A percentile compares a stretch with the other conserved stretches of the same genome.
Conservation (phyloP, 2,329 filamentous ascomycete species). For the Atkinsonella hypoxylon region DNA sequence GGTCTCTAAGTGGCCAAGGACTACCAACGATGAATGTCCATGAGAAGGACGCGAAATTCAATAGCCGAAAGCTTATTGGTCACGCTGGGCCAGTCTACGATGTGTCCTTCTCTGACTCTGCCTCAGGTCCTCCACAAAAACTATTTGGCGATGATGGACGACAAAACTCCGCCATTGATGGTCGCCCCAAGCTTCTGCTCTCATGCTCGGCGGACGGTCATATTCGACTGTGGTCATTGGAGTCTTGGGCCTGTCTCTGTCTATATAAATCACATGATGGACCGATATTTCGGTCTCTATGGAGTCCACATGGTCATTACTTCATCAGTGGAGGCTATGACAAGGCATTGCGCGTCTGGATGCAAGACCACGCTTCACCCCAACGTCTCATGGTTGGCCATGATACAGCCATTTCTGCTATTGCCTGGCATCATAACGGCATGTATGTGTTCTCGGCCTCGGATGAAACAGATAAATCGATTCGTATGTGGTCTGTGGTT, state of each 20-base stretch:
- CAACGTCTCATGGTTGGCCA: slow-evolving; percentile 84
- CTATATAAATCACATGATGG: slow-evolving; percentile 89
- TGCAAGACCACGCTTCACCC: slow-evolving; percentile 82
- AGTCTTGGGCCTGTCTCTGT: slow-evolving; percentile 84
- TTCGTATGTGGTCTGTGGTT: slow-evolving; percentile 93
- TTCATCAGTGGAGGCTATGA: slow-evolving; percentile 83
- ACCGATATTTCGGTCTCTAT: slow-evolving; percentile 77
- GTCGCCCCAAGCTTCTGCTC: slow-evolving; percentile 61
- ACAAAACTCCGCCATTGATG: slow-evolving; percentile 32
- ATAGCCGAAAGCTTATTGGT: slow-evolving; percentile 65
- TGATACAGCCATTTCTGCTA: slow-evolving; percentile 79
- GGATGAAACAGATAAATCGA: slow-evolving; percentile 72
- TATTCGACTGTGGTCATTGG: slow-evolving; percentile 83
- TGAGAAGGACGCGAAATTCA: slow-evolving; percentile 47
- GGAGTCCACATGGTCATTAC: slow-evolving; percentile 92
- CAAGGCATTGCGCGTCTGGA: slow-evolving; percentile 82
- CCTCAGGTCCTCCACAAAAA: slow-evolving; percentile 39
- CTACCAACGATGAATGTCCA: slow-evolving; percentile 54
- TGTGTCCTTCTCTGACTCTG: slow-evolving; percentile 71
- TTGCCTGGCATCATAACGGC: slow-evolving; percentile 93
- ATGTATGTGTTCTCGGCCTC: slow-evolving; percentile 89
- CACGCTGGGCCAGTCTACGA: slow-evolving; percentile 84
- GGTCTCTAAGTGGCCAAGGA: slow-evolving; percentile 77
- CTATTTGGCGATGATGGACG: slow-evolving; percentile 39
- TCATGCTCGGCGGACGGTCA: slow-evolving; percentile 82